Evolutionary conservation across 805 yeast species (phyloP), one percentile per base, ranked within the genome.

Genomic region (Cephaloascus albidus): DNA sequence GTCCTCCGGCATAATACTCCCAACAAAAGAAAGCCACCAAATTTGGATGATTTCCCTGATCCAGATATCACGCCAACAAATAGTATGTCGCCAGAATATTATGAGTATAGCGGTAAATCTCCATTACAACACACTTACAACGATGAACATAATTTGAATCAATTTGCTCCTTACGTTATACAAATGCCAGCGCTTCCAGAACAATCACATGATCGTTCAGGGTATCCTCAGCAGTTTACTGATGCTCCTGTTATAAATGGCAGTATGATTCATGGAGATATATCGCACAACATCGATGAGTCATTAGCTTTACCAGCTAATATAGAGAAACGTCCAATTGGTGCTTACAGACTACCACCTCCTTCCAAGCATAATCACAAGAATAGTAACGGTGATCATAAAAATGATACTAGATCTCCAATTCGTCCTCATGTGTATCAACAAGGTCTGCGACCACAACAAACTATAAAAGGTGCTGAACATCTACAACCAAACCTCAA

Each of bases 201-300:
- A 6, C 28, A 39, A 33, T 18, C 40, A 20, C 8, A 28, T 37
- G 40, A 16, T 16, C 10, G 20, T 17, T 19, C 40, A 32, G 12
- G 30, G n/a, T 30, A 20, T 35, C 26, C 27, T 8, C 44, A 33
- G 6, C 38, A 17, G 23, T 38, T 37, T 17, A 32, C 26, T 35
- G 36, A 33, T 37, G 19, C 37, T 20, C 19, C n/a, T 3, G 41
- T 20, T 33, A 32, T 35, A 4, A 18, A 31, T 26, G 23, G 17
- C 36, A 36, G 18, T 17, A 36, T 28, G 35, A 18, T 15, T 10
- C 28, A 35, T 36, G n/a, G n/a, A n/a, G n/a, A n/a, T n/a, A n/a
- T n/a, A n/a, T n/a, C n/a, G n/a, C n/a, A n/a, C n/a, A 35, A 14
- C 27, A 33, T 18, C 34, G 18, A 28, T 27, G 33, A 23, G 12